A percentile compares a stretch with the other conserved stretches of the same genome.
Conservation (phyloP, 192 early-diverging fungal species). For the Umbelopsis sp. region DNA sequence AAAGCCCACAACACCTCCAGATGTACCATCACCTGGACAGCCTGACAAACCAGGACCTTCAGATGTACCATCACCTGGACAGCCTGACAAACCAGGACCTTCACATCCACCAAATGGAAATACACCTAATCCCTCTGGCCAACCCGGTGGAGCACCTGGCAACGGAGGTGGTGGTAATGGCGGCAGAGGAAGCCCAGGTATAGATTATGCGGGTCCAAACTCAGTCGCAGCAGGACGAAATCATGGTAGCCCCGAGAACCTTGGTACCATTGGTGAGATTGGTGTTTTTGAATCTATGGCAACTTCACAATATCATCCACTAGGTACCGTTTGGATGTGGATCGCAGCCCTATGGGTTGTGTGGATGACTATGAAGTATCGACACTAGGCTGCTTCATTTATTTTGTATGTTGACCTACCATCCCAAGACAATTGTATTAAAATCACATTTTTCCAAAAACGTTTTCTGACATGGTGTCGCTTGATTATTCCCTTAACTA, state of each 20-base stretch:
- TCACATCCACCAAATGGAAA: not conserved
- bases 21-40: not conserved
- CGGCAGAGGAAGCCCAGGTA: not conserved
- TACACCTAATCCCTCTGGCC: not conserved
- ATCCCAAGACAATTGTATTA: too few species aligned
- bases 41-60: not conserved
- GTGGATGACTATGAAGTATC: not conserved
- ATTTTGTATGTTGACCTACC: not conserved
- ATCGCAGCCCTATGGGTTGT: not conserved
- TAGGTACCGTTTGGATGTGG: constrained; percentile 1
- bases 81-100: not conserved
- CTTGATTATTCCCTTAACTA: too few species aligned
- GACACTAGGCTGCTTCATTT: not conserved
- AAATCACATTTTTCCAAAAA: too few species aligned
- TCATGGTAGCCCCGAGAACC: not conserved
- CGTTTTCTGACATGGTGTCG: too few species aligned
- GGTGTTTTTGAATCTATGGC: constrained; percentile 4
- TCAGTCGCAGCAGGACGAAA: not conserved
- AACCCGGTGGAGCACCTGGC: not conserved
- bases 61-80: not conserved
- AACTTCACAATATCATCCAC: not conserved
- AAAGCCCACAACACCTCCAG: too few species aligned
- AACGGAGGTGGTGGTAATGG: not conserved
- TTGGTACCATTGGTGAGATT: not conserved
- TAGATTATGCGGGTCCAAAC: not conserved